Conservation (phyloP, 2,329 filamentous ascomycete species). For the Colletotrichum gloeosporioides region DNA sequence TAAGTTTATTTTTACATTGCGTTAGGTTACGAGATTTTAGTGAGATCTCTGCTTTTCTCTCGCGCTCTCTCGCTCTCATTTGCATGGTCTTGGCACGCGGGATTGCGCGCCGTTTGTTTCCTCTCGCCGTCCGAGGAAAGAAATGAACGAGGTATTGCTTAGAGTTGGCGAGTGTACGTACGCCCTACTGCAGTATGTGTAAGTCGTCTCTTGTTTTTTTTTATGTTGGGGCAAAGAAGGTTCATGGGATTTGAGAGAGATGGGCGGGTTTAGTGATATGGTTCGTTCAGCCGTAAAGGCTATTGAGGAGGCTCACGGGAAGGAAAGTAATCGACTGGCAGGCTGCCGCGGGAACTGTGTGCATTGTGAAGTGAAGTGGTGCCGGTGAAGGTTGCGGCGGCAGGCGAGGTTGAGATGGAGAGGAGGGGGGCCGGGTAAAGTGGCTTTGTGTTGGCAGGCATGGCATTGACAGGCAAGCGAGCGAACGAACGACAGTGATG, state of each 20-base stretch:
- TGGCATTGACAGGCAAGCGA: not conserved
- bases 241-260: not conserved
- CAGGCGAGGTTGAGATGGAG: not conserved
- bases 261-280: not conserved
- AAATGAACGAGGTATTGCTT: not conserved
- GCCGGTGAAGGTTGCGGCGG: not conserved
- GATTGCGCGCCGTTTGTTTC: not conserved
- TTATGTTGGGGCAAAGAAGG: not conserved
- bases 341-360: not conserved
- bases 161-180: not conserved
- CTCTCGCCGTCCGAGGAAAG: not conserved
- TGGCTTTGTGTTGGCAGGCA: not conserved
- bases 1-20: not conserved
- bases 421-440: not conserved
- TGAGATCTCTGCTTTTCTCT: not conserved
- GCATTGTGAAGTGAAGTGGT: not conserved
- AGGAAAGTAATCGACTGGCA: not conserved
- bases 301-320: not conserved
- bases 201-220: not conserved
- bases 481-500: not conserved
- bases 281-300: not conserved
- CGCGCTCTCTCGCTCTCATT: not conserved
- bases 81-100: not conserved
- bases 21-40: not conserved
- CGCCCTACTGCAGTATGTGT: not conserved